These are phyloP conservation scores for Penicillium freii DNA, from an alignment of 2,329 filamentous ascomycete species.

Conservation along the genomic window DNA sequence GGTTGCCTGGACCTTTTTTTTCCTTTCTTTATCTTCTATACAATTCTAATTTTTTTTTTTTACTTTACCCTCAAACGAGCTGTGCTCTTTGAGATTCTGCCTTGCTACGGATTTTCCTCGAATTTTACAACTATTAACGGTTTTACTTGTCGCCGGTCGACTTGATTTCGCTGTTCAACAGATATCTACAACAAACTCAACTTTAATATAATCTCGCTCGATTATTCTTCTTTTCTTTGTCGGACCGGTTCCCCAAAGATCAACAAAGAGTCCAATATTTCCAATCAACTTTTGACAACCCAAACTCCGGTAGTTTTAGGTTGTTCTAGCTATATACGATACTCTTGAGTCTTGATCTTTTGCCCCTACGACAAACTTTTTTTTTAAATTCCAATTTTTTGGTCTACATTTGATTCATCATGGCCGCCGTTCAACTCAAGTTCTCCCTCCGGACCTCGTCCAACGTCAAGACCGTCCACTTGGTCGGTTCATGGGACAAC, in stretches of 20 bases:
- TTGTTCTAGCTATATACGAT: constrained; percentile 20
- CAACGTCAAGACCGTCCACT: constrained; percentile 94
- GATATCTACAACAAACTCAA: constrained; percentile 26
- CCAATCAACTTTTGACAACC: constrained; percentile 5
- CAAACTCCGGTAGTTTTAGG: constrained; percentile 32
- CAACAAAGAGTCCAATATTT: constrained; percentile 16
- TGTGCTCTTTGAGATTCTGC: constrained; percentile 24
- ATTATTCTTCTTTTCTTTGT: constrained; percentile 28
- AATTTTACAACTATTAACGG: constrained; percentile 26
- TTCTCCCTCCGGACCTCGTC: constrained; percentile 95
- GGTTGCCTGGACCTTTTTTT: constrained; percentile 51
- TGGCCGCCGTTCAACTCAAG: constrained; percentile 90
- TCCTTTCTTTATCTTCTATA: constrained; percentile 42
- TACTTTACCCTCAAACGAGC: constrained; percentile 15
- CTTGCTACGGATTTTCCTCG: constrained; percentile 27
- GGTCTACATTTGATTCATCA: constrained; percentile 41
- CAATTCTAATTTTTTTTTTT: constrained; percentile 32
- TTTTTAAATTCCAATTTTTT: constrained; percentile 16
- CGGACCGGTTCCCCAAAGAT: constrained; percentile 32
- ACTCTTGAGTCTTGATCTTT: constrained; percentile 24
- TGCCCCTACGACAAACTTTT: constrained; percentile 24
- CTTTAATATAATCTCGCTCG: constrained; percentile 31
- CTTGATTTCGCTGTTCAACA: constrained; percentile 29
- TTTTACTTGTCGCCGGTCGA: constrained; percentile 36
- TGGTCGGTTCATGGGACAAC: constrained; percentile 97